Evolutionary conservation across 148 eudicot species (phyloP), one percentile per base, ranked within the genome.

Genomic region (Rhododendron henanense): DNA sequence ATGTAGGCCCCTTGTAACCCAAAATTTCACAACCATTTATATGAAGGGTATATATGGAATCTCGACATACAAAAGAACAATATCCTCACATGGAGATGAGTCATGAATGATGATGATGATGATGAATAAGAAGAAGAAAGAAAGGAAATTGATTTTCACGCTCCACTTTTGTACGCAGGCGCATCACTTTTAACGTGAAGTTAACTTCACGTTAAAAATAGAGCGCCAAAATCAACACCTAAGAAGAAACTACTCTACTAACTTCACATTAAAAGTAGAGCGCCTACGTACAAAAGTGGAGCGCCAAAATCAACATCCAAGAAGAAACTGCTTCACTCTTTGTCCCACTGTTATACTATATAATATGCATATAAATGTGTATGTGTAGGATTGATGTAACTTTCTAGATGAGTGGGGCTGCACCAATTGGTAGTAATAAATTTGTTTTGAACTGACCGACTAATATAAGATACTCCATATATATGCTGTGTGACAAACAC

Each of bases 81-180:
- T 63, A 6, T 83, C 23, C 77, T 65, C 57, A 65, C 77, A 65
- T 83, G 57, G 78, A 45, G 76, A 83, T 83, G 77, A 83, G 55
- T 83, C 85, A 83, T 67, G 77, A 45, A 83, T 45, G 85, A 67
- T 67, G 35, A 65, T 13, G 28, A 28, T 28, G 77, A 25, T 11
- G 77, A 23, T 10, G 39, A 67, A 45, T 3, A 78, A 78, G 78
- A 39, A 75, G 21, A 39, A 39, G 2, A 59, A 57, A 41, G 45
- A 6, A 41, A 41, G 7, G 45, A 41, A 41, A 41, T 41, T 41
- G 45, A 41, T 41, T 41, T 41, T 41, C 7, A 41, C 1, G 1
- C 1, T 41, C 45, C 7, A 6, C 0, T 41, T 41, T 41, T 41
- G 1, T 41, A 41, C 1, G 6, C 0, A 41, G 8, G 0, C 45